Conservation (phyloP, 352 stramenopile genomes). For the Lagenidium sp. region DNA sequence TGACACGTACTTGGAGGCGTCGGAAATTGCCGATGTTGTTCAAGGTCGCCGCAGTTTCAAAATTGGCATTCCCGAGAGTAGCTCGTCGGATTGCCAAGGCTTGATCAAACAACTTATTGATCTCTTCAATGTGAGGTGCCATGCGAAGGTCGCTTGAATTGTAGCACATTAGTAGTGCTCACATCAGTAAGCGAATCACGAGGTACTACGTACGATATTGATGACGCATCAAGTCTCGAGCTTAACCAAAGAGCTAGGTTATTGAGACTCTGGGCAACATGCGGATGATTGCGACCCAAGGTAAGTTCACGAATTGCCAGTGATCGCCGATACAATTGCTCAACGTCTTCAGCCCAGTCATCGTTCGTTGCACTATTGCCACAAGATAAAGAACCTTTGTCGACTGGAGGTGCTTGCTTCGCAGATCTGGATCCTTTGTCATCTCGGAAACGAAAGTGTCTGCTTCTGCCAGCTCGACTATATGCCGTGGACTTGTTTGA, state of each 20-base stretch:
- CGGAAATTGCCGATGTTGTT: slow-evolving; percentile 86
- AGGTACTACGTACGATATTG: slow-evolving; percentile 14
- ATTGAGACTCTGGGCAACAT: slow-evolving; percentile 76
- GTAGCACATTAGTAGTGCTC: slow-evolving; percentile 2
- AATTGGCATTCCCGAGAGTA: slow-evolving; percentile 64
- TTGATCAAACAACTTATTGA: slow-evolving; percentile 52
- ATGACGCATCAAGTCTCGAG: slow-evolving; percentile 43
- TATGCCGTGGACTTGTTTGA: slow-evolving; percentile 1
- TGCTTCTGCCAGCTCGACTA: slow-evolving; percentile 5
- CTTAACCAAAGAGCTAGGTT: slow-evolving; percentile 70
- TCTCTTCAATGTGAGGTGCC: slow-evolving; percentile 37
- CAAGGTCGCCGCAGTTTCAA: slow-evolving; percentile 68
- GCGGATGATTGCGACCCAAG: slow-evolving; percentile 55
- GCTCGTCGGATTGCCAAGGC: slow-evolving; percentile 60
- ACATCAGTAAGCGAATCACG: slow-evolving; percentile 1
- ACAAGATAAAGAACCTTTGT: slow-evolving; percentile 3
- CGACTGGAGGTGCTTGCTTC: slow-evolving; percentile 10
- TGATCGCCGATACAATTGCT: slow-evolving; percentile 63
- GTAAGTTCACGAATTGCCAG: slow-evolving; percentile 67
- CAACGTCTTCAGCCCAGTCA: slow-evolving; percentile 33
- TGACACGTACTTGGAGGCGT: slow-evolving; percentile 45
- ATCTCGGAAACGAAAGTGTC: slow-evolving; percentile 6
- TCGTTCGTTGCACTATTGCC: slow-evolving; percentile 6
- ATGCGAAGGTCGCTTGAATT: slow-evolving; percentile 23
- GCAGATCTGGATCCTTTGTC: slow-evolving; percentile 5